These are phyloP conservation scores for Coprinopsis cinerea DNA, from an alignment of 768 basidiomycete species.

Conservation along the genomic window DNA sequence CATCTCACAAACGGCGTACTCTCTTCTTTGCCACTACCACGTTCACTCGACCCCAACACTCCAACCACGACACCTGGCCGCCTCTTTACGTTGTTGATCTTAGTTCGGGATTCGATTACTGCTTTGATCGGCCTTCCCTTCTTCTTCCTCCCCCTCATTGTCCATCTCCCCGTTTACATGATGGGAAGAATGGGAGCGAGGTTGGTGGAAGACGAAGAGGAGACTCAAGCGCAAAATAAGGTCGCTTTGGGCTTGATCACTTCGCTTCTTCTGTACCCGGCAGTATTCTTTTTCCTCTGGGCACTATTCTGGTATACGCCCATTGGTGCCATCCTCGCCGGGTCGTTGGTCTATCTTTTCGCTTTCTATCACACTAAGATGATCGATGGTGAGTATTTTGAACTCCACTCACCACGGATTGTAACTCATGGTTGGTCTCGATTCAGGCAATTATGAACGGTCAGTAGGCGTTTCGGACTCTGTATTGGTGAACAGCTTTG, in stretches of 20 bases:
- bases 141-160: slow-evolving; percentile 79
- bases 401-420: slow-evolving; percentile 9
- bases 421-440: slow-evolving; percentile 6
- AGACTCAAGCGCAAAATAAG: slow-evolving; percentile 97
- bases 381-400: slow-evolving; percentile 66
- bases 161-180: slow-evolving; percentile 82
- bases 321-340: slow-evolving; percentile 68
- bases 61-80: slow-evolving; percentile 79
- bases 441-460: slow-evolving; percentile 71
- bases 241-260: slow-evolving; percentile 81
- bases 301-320: slow-evolving; percentile 72
- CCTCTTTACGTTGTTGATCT: slow-evolving; percentile 68
- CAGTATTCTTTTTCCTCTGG: slow-evolving; percentile 85
- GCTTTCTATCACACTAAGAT: slow-evolving; percentile 81
- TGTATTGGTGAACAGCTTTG: slow-evolving; percentile 7
- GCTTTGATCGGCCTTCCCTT: slow-evolving; percentile 76
- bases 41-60: slow-evolving; percentile 71
- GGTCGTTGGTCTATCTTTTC: slow-evolving; percentile 64
- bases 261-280: slow-evolving; percentile 69
- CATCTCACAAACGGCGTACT: slow-evolving; percentile 83
- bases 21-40: slow-evolving; percentile 78
- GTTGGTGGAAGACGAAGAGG: slow-evolving; percentile 81
- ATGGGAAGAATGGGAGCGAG: slow-evolving; percentile 72
- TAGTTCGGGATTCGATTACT: slow-evolving; percentile 73
- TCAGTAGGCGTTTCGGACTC: slow-evolving; percentile 23